Base-by-base conservation (phyloP, 306 rosid species). In the Sicyos baderoa region DNA sequence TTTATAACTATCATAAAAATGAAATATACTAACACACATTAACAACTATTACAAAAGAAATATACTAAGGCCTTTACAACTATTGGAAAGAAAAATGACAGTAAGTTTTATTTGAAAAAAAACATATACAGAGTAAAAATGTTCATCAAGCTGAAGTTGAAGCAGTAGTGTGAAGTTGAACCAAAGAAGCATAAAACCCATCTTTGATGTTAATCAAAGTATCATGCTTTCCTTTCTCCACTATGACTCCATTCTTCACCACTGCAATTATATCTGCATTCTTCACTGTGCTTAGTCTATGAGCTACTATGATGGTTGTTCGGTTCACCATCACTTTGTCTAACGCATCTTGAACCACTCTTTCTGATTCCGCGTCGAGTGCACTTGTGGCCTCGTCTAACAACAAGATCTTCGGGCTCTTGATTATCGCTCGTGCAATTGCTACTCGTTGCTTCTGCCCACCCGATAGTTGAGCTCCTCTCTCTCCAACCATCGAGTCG, bases 381-480 rank as follows among this genome's bases (percentile, higher is more conserved):
- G 96, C 94, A 74, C 94, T 85, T 0, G 96, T 87, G 0, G 96
- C 96, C 79, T 89, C 96, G 37, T 89, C 96, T 13, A 89, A 79
- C 9, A 89, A 68, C 32, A 89, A 68, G 55, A 89, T 77, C 70
- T 82, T 85, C 6, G 96, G 96, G 70, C 83, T 76, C 81, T 83
- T 85, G 42, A 86, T 77, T 18, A 83, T 82, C 8, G 93, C 96
- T 74, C 93, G 77, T 5, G 90, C 96, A 17, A 89, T 86, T 2
- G 93, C 96, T 62, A 86, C 89, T 19, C 96, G 73, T 51, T 89
- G 96, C 76, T 89, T 89, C 72, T 89, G 96, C 56, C 96, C 96
- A 7, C 96, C 96, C 0, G 96, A 89, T 17, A 89, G 53, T 18
- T 89, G 93, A 47, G 77, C 76, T 17, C 96, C 96, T 42, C 93